Base-by-base conservation (phyloP, 106 monocot genomes). In the Narthecium ossifragum region DNA sequence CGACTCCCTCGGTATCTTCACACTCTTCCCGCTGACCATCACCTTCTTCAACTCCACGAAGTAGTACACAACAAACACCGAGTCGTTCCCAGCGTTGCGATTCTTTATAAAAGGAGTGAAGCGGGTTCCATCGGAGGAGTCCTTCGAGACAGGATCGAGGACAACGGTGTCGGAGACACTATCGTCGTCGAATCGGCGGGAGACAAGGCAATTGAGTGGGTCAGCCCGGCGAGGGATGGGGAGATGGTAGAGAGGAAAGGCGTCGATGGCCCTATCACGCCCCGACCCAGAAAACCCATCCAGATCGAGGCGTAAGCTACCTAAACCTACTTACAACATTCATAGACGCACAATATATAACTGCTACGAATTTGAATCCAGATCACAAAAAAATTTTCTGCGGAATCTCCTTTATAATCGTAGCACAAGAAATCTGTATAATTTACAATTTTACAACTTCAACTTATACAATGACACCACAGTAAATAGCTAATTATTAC, bases 151-250 rank as follows among this genome's bases (percentile, higher is more conserved):
- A 26, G 66, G 75, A 43, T 72, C 72, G 49, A 93, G 77, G 46
- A 77, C 26, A n/a, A 83, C 39, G 47, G 74, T 57, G 15, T 89
- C 93, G 33, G 73, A 63, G 29, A 69, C 74, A 4, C 39, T 47
- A 0, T 52, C n/a, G 48, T 66, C 57, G 67, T 93, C 93, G 68
- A 56, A 89, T 2, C 67, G 57, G 37, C 89, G 88, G 39, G 89
- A 89, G 30, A 85, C 33, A 36, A 93, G 77, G 55, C 89, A 89
- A 69, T 93, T 89, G 37, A n/a, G 93, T 82, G 85, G 85, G 89
- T 6, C 80, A 40, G 14, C 53, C 52, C 26, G 88, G 66, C 11
- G 70, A 31, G 5, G 89, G 72, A 62, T 89, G 93, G 1, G 74
- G 17, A 1, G 88, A 80, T 11, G 89, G 12, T 6, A 89, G 85